phyloP scores from a whole-genome alignment of 2,329 filamentous ascomycete species.

The Xylariales sp. region DNA sequence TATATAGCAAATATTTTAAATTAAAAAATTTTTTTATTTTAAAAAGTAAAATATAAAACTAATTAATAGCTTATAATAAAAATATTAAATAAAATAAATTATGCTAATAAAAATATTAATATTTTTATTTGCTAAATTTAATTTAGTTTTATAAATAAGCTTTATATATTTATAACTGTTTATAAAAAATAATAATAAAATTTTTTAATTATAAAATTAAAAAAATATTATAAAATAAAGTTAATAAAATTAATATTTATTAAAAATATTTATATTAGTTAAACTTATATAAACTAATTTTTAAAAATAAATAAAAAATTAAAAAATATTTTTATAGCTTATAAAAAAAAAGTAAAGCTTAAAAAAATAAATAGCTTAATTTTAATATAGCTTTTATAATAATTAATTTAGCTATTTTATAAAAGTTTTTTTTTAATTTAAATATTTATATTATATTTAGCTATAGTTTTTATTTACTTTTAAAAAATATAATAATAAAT shows the following conservation, averaged over 20 bases:
- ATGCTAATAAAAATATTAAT: not conserved
- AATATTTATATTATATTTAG: not conserved
- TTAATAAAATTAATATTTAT: not conserved
- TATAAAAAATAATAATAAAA: not conserved
- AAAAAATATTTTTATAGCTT: too few relatives aligned
- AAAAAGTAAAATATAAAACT: not conserved
- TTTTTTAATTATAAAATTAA: not conserved
- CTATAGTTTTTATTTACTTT: too few relatives aligned
- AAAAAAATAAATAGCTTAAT: too few relatives aligned
- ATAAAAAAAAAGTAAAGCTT: too few relatives aligned
- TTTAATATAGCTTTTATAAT: not conserved
- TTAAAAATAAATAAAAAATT: too few relatives aligned
- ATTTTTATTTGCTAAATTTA: not conserved
- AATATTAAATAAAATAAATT: not conserved
- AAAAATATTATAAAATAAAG: not conserved
- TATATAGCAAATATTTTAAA: not conserved
- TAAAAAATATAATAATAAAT: not conserved
- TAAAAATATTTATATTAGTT: not conserved
- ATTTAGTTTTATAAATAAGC: not conserved
- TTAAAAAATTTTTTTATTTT: not conserved
- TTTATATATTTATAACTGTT: not conserved
- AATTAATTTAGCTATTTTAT: not conserved
- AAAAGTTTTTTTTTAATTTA: too few relatives aligned
- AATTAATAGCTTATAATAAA: not conserved
- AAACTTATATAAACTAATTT: not conserved